phyloP scores from a whole-genome alignment of 805 yeast species.

The Barnettozyma botsteinii region DNA sequence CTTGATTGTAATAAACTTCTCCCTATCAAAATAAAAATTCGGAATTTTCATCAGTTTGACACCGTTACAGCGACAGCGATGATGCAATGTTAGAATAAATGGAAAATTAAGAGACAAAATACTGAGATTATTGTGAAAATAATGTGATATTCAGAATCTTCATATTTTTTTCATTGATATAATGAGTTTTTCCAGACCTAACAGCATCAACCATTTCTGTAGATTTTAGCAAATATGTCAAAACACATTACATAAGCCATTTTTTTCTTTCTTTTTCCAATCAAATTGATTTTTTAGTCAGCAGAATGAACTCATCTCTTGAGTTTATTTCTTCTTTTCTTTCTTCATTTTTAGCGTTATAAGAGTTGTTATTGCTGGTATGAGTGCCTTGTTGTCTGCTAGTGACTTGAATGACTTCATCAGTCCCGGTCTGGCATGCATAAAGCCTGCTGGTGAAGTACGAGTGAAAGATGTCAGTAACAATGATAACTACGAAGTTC shows the following conservation, averaged over 20 bases:
- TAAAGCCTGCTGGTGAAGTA: constrained; percentile 67
- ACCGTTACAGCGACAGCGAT: constrained; percentile 5
- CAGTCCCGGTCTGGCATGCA: constrained; percentile 90
- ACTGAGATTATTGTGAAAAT: too few species aligned
- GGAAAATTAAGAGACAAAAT: too few species aligned
- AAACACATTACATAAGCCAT: not conserved
- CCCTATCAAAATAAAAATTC: too few species aligned
- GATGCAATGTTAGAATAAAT: too few species aligned
- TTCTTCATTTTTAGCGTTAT: not conserved
- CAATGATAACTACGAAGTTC: constrained; percentile 41
- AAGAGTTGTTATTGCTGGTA: too few species aligned
- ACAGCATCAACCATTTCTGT: too few species aligned
- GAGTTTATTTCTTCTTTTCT: not conserved
- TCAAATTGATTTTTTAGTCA: not conserved
- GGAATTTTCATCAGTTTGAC: constrained; percentile 2
- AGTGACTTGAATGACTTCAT: constrained; percentile 94
- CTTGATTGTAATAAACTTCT: too few species aligned
- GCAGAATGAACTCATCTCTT: not conserved
- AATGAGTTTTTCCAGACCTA: too few species aligned
- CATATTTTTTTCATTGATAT: too few species aligned
- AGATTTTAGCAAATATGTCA: too few species aligned
- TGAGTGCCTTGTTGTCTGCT: constrained; percentile 86
- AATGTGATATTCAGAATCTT: too few species aligned
- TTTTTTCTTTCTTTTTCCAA: not conserved
- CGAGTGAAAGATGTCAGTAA: constrained; percentile 22